Evolutionary conservation across 2,329 filamentous ascomycete genomes (phyloP).

Genomic region (Cadophora gregata): DNA sequence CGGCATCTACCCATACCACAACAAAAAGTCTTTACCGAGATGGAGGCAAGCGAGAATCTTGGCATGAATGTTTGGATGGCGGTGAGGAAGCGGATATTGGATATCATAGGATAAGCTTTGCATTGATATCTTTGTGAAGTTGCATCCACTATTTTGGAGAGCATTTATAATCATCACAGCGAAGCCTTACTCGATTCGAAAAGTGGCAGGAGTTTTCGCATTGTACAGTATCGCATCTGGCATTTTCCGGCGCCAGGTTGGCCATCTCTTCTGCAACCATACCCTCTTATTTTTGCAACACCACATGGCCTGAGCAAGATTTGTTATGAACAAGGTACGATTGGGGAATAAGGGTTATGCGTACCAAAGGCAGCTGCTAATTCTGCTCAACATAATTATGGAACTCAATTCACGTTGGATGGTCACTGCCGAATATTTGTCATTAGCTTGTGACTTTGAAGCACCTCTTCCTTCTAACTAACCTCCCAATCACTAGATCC

Average conservation of each 20-base stretch:
- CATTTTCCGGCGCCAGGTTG: conserved; percentile 6
- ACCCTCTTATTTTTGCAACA: neutral
- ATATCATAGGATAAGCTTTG: conserved; percentile 28
- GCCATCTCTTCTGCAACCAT: neutral
- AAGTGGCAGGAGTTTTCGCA: neutral
- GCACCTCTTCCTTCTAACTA: neutral
- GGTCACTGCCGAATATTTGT: neutral
- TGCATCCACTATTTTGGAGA: neutral
- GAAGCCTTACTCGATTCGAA: neutral
- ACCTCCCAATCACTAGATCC: neutral
- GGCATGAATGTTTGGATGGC: conserved; percentile 33
- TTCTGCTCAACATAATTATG: conserved; percentile 5
- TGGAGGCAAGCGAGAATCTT: neutral
- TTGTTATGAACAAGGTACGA: neutral
- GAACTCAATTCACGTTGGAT: neutral
- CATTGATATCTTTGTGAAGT: neutral
- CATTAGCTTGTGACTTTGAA: neutral
- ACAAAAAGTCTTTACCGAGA: neutral
- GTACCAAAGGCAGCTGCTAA: conserved; percentile 1
- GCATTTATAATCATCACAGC: neutral
- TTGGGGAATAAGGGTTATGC: neutral
- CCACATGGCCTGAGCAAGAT: neutral
- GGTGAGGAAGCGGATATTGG: conserved; percentile 30
- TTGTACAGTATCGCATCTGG: neutral
- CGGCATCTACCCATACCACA: conserved; percentile 30